phyloP scores from a whole-genome alignment of 2,329 filamentous ascomycete genomes.

The Trematosphaeria pertusa region DNA sequence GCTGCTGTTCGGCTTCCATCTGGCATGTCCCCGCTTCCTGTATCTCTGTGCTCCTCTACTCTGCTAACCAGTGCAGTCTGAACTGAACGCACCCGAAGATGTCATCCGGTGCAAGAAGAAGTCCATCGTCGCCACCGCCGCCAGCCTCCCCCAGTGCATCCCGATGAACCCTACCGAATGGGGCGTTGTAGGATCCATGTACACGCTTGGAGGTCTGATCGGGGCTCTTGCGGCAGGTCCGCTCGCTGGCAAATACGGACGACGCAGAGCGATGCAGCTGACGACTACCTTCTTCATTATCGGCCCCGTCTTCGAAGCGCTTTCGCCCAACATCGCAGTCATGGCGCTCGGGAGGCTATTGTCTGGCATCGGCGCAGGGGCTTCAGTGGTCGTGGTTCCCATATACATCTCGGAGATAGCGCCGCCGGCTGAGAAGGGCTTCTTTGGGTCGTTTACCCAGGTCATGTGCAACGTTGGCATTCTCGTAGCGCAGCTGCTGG shows the following conservation, averaged over 20 bases:
- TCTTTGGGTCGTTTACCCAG: slow-evolving; percentile 86
- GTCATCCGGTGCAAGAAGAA: slow-evolving; percentile 84
- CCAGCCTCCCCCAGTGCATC: slow-evolving; percentile 75
- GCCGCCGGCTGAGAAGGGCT: slow-evolving; percentile 71
- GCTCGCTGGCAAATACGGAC: slow-evolving; percentile 77
- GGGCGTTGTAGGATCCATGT: slow-evolving; percentile 86
- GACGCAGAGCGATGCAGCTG: slow-evolving; percentile 76
- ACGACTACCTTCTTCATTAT: slow-evolving; percentile 78
- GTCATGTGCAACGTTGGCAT: slow-evolving; percentile 95
- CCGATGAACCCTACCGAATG: slow-evolving; percentile 84
- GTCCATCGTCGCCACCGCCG: slow-evolving; percentile 51
- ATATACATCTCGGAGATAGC: slow-evolving; percentile 94
- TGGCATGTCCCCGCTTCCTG: slow-evolving; percentile 62
- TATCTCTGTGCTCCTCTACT: slow-evolving; percentile 2
- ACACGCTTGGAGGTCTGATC: slow-evolving; percentile 85
- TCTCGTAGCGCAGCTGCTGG: slow-evolving; percentile 79
- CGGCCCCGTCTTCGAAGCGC: slow-evolving; percentile 77
- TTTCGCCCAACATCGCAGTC: slow-evolving; percentile 70
- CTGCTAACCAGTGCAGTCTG: slow-evolving; percentile 66
- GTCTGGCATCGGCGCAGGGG: slow-evolving; percentile 84
- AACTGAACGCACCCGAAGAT: slow-evolving; percentile 93
- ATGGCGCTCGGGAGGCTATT: slow-evolving; percentile 79
- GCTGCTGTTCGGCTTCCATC: slow-evolving; percentile 91
- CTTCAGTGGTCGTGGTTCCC: slow-evolving; percentile 89
- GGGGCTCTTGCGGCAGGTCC: slow-evolving; percentile 84